A percentile compares a stretch with the other conserved stretches of the same genome.
These are phyloP conservation scores for Viridothelium virens DNA, from an alignment of 495 filamentous ascomycete genomes.

Conservation along the genomic window DNA sequence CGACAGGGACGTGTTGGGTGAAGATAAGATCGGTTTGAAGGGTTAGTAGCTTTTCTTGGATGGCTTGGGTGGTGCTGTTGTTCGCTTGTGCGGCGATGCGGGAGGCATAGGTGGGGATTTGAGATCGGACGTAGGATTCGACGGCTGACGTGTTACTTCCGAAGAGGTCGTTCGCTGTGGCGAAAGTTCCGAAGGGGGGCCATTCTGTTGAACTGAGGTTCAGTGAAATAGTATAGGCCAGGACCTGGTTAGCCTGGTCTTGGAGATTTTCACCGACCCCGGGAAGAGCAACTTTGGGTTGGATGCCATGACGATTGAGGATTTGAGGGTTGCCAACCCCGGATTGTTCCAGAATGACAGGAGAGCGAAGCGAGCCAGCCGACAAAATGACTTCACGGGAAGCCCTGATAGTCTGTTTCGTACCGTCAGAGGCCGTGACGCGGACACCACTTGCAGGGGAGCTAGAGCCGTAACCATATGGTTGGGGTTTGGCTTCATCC, in stretches of 20 bases:
- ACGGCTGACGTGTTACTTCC: conserved; percentile 6
- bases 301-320: conserved; percentile 43
- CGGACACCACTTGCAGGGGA: neutral
- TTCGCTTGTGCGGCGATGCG: neutral
- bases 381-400: conserved; percentile 53
- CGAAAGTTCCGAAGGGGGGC: neutral
- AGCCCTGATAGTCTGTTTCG: conserved; percentile 27
- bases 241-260: conserved; percentile 36
- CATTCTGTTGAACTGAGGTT: neutral
- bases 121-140: conserved; percentile 5
- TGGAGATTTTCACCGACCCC: conserved; percentile 62
- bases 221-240: neutral
- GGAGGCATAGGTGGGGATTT: conserved; percentile 8
- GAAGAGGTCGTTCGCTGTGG: neutral
- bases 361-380: conserved; percentile 54
- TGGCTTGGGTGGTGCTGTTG: conserved; percentile 1
- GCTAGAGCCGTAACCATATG: neutral
- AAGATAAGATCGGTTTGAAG: conserved; percentile 13
- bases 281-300: conserved; percentile 47
- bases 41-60: conserved; percentile 4
- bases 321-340: conserved; percentile 51
- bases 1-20: conserved; percentile 1
- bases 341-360: conserved; percentile 55
- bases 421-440: neutral
- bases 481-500: conserved; percentile 18